These are phyloP conservation scores for Botrytis cinerea DNA, from an alignment of 2,329 filamentous ascomycete genomes.

Conservation along the genomic window DNA sequence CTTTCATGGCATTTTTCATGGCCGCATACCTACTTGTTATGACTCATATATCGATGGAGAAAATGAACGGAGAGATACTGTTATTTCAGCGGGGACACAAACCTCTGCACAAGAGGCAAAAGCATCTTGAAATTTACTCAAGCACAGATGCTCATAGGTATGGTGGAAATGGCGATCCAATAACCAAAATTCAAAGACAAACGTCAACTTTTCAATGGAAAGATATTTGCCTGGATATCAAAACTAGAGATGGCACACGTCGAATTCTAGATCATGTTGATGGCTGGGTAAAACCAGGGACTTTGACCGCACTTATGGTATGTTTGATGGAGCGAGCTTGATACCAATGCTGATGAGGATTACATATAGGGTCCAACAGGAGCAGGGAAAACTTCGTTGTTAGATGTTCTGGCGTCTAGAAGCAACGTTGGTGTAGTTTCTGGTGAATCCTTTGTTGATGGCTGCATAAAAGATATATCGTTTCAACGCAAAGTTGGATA, in stretches of 20 bases:
- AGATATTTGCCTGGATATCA: slow-evolving; percentile 68
- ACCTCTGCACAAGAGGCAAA: slow-evolving; percentile 23
- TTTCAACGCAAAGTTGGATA: slow-evolving; percentile 94
- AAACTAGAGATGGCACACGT: slow-evolving; percentile 62
- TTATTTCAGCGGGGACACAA: slow-evolving; percentile 72
- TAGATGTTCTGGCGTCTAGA: slow-evolving; percentile 77
- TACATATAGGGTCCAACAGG: slow-evolving; percentile 40
- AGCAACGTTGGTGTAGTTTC: slow-evolving; percentile 86
- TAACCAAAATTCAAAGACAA: slow-evolving; percentile 17
- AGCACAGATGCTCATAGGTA: slow-evolving; percentile 27
- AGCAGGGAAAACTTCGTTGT: slow-evolving; percentile 84
- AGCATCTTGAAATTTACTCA: slow-evolving; percentile 22
- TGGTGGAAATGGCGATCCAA: slow-evolving; percentile 2
- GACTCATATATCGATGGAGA: slow-evolving; percentile 63
- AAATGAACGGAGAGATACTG: slow-evolving; percentile 75
- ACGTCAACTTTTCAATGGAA: slow-evolving; percentile 33
- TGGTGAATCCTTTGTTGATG: slow-evolving; percentile 74
- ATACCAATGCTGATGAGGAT: not conserved
- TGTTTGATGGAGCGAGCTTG: not conserved
- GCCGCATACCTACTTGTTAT: slow-evolving; percentile 62
- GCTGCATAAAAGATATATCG: slow-evolving; percentile 58
- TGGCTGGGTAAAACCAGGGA: slow-evolving; percentile 72
- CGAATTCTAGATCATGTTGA: slow-evolving; percentile 68
- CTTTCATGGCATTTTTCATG: slow-evolving; percentile 63
- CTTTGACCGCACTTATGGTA: slow-evolving; percentile 66